Evolutionary conservation across 2,329 filamentous ascomycete genomes (phyloP).

Genomic region (Alternaria brassicicola): DNA sequence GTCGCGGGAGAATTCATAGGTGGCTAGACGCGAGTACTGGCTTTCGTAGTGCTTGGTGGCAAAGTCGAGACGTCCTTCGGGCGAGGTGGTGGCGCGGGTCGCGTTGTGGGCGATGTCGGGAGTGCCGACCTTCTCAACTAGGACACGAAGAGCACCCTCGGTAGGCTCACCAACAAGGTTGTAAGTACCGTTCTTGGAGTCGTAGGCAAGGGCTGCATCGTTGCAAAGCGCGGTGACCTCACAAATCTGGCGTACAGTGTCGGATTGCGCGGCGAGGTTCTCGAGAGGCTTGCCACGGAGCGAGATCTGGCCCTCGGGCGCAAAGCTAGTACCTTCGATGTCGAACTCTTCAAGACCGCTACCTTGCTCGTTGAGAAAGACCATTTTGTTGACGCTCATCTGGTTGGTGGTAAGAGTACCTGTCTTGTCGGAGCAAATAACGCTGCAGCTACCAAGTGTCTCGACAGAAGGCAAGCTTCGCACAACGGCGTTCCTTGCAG

Average conservation of each 20-base stretch:
- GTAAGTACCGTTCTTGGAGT: conserved; percentile 74
- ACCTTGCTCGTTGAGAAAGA: conserved; percentile 78
- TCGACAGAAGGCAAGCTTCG: conserved; percentile 95
- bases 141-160: conserved; percentile 86
- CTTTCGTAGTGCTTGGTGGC: conserved; percentile 86
- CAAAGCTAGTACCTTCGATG: conserved; percentile 91
- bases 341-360: conserved; percentile 81
- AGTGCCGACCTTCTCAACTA: conserved; percentile 94
- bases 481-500: conserved; percentile 96
- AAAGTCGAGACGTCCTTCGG: conserved; percentile 72
- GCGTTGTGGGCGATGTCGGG: conserved; percentile 67
- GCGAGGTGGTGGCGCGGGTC: conserved; percentile 54
- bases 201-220: conserved; percentile 81
- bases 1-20: conserved; percentile 96
- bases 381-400: conserved; percentile 96
- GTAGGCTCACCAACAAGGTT: conserved; percentile 92
- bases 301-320: conserved; percentile 77
- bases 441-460: conserved; percentile 97
- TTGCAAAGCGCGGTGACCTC: conserved; percentile 81
- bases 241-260: conserved; percentile 78
- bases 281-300: conserved; percentile 70
- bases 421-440: conserved; percentile 99
- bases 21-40: conserved; percentile 75
- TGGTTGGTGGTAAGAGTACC: conserved; percentile 98
- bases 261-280: conserved; percentile 72